These are phyloP conservation scores for Tolypocladium ovalisporum DNA, from an alignment of 2,329 filamentous ascomycete species.

Conservation along the genomic window DNA sequence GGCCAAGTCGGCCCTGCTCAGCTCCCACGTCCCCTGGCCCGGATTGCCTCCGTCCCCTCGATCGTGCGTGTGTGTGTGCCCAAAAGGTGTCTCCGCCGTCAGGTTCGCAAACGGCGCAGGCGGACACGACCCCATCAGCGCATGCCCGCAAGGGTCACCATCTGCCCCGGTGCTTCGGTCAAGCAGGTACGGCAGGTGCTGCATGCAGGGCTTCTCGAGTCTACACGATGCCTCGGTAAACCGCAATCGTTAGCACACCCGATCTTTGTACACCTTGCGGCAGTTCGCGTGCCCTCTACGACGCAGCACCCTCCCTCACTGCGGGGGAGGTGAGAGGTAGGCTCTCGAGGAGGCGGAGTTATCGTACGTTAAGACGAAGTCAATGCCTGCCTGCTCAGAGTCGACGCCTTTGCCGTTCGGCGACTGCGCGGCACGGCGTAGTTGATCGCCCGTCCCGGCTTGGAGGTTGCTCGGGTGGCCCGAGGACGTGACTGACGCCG, in stretches of 20 bases:
- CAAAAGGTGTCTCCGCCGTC: constrained; percentile 41
- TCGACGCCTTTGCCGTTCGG: constrained; percentile 39
- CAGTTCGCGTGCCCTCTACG: constrained; percentile 5
- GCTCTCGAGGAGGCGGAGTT: constrained; percentile 43
- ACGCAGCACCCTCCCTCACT: constrained; percentile 23
- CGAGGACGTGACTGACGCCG: constrained; percentile 31
- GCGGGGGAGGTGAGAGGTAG: constrained; percentile 55
- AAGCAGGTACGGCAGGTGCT: constrained; percentile 73
- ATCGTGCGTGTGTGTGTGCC: constrained; percentile 27
- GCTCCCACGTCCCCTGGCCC: constrained; percentile 66
- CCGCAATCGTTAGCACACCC: constrained; percentile 32
- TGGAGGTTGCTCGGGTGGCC: constrained; percentile 11
- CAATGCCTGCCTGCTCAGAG: constrained; percentile 75
- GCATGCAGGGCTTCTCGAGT: constrained; percentile 88
- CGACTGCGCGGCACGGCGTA: constrained; percentile 15
- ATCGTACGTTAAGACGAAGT: constrained; percentile 86
- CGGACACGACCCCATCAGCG: constrained; percentile 85
- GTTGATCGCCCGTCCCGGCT: constrained; percentile 19
- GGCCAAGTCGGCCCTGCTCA: constrained; percentile 64
- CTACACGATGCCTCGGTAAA: constrained; percentile 38
- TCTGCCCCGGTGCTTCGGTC: constrained; percentile 48
- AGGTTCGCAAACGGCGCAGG: constrained; percentile 49
- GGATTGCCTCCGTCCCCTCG: constrained; percentile 18
- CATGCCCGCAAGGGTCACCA: constrained; percentile 71
- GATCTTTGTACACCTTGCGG: constrained; percentile 8